A percentile compares a stretch with the other conserved stretches of the same genome.
These are phyloP conservation scores for Saturnispora quitensis DNA, from an alignment of 805 yeast genomes.

Conservation along the genomic window DNA sequence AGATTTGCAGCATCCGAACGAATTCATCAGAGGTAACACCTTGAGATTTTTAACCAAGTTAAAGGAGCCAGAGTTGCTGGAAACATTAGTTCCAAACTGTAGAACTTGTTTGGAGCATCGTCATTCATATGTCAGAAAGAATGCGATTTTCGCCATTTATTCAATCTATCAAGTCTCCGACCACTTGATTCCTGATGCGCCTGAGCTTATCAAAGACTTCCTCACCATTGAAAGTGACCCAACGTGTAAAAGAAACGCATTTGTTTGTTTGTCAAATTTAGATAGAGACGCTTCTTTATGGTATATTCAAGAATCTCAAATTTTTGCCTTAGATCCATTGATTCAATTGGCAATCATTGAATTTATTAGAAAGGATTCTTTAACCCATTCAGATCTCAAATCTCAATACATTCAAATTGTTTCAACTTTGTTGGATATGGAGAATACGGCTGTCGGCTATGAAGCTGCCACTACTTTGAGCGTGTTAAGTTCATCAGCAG, in stretches of 20 bases:
- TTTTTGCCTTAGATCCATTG: constrained; percentile 67
- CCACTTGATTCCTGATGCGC: constrained; percentile 92
- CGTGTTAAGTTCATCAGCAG: constrained; percentile 45
- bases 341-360: constrained; percentile 86
- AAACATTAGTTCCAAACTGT: constrained; percentile 89
- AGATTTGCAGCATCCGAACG: constrained; percentile 97
- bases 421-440: constrained; percentile 60
- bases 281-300: constrained; percentile 78
- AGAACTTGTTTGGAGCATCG: constrained; percentile 89
- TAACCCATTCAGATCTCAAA: constrained; percentile 51
- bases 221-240: constrained; percentile 81
- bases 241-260: constrained; percentile 92
- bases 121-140: constrained; percentile 95
- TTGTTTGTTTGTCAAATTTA: constrained; percentile 73
- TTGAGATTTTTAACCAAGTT: constrained; percentile 84
- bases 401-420: constrained; percentile 65
- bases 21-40: constrained; percentile 91
- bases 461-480: constrained; percentile 85
- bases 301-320: constrained; percentile 63
- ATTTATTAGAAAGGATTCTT: constrained; percentile 78
- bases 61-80: constrained; percentile 87
- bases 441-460: constrained; percentile 67
- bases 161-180: constrained; percentile 77
- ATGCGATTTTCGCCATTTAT: constrained; percentile 86
- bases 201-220: constrained; percentile 66